Percentiles rank a stretch among this genome's conserved stretches.
These are phyloP conservation scores for Hypoxylon lienhwacheense DNA, from an alignment of 495 filamentous ascomycete genomes.

Conservation along the genomic window DNA sequence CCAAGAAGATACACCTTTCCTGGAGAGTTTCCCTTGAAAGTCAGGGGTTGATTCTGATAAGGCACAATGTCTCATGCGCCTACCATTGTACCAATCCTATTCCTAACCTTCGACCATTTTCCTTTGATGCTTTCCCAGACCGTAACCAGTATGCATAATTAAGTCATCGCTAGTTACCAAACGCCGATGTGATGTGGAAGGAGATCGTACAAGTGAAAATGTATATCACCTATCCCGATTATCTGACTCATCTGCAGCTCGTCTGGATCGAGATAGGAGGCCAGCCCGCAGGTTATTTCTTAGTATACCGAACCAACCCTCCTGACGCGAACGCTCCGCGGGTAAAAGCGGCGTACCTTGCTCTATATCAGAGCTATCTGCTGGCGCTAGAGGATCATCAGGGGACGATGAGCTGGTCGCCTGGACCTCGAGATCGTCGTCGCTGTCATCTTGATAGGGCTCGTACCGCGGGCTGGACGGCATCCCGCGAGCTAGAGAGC, in stretches of 20 bases:
- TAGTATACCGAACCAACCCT: conserved; percentile 30
- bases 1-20: no score
- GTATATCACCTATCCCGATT: conserved; percentile 20
- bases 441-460: conserved; percentile 53
- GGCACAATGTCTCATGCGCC: conserved; percentile 7
- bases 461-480: conserved; percentile 51
- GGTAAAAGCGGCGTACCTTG: conserved; percentile 28
- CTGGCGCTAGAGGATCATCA: conserved; percentile 18
- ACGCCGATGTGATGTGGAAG: conserved; percentile 23
- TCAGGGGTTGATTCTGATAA: neutral
- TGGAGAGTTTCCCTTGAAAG: neutral
- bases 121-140: conserved; percentile 19
- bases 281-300: conserved; percentile 27
- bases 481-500: conserved; percentile 53
- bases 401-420: conserved; percentile 29
- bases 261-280: conserved; percentile 23
- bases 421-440: conserved; percentile 37
- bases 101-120: conserved; percentile 13
- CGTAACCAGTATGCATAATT: conserved; percentile 29
- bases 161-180: conserved; percentile 25
- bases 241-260: conserved; percentile 12
- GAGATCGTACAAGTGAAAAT: conserved; percentile 2
- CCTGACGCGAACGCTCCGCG: conserved; percentile 26
- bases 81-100: conserved; percentile 1
- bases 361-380: conserved; percentile 35